Evolutionary conservation across 2,329 filamentous ascomycete genomes (phyloP).

Genomic region (Parafenestella ontariensis): DNA sequence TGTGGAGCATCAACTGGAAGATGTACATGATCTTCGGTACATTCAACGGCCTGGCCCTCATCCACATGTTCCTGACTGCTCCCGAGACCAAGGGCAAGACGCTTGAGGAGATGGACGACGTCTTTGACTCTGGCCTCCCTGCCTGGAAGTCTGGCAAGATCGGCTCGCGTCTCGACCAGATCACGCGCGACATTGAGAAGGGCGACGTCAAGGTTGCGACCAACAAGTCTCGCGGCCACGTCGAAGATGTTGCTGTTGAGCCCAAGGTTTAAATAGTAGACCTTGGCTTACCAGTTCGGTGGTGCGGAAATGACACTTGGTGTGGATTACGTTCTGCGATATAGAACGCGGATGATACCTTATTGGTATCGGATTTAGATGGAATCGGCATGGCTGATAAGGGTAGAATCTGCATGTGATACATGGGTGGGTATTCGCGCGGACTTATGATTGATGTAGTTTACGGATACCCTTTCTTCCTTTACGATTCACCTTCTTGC

Average conservation of each 20-base stretch:
- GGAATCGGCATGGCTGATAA: neutral
- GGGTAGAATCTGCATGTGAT: neutral
- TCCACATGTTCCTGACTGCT: slow-evolving; percentile 50
- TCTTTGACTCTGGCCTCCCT: slow-evolving; percentile 48
- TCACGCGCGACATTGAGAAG: slow-evolving; percentile 47
- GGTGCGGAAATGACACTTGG: neutral
- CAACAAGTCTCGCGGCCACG: slow-evolving; percentile 5
- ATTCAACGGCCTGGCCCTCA: slow-evolving; percentile 47
- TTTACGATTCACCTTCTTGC: neutral
- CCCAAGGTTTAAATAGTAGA: slow-evolving; percentile 19
- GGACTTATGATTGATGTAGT: neutral
- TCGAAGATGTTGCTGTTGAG: slow-evolving; percentile 24
- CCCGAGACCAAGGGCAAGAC: slow-evolving; percentile 52
- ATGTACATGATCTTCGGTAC: slow-evolving; percentile 50
- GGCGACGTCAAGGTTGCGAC: slow-evolving; percentile 40
- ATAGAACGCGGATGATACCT: neutral
- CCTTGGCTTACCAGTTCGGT: neutral
- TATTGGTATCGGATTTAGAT: neutral
- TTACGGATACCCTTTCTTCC: neutral
- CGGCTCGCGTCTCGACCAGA: slow-evolving; percentile 44
- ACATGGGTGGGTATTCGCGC: neutral
- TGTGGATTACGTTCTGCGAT: neutral
- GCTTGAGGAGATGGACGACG: slow-evolving; percentile 51
- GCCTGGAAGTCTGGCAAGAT: slow-evolving; percentile 43
- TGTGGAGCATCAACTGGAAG: slow-evolving; percentile 52